Evolutionary conservation across 129 eudicot species (phyloP).

Genomic region (Chrysanthemum makinoi): DNA sequence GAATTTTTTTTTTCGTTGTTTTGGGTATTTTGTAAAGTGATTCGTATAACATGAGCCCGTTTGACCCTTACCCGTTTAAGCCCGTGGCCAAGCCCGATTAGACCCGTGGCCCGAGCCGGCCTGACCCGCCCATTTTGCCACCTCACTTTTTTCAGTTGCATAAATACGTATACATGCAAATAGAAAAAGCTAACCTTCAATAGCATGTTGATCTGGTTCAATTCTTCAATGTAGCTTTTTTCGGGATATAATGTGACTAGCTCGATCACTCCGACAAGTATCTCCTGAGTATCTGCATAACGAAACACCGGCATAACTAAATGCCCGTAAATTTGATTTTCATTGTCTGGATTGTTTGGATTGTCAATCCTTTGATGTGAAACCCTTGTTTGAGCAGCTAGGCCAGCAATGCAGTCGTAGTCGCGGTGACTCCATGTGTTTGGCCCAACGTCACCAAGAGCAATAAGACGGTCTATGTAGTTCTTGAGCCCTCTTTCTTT

Average conservation of each 20-base stretch:
- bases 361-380: neutral
- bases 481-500: neutral
- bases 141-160: neutral
- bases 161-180: neutral
- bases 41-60: no score
- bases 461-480: neutral
- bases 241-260: no score
- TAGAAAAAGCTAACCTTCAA: neutral
- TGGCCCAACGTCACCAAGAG: neutral
- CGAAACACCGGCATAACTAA: constrained; percentile 1
- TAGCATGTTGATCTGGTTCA: neutral
- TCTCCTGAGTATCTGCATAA: neutral
- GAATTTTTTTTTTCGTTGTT: no score
- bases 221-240: neutral
- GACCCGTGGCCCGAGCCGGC: no score
- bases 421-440: neutral
- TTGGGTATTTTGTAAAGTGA: no score
- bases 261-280: neutral
- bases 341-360: neutral
- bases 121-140: no score
- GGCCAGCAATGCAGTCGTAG: neutral
- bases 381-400: neutral
- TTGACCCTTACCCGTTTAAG: no score
- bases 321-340: neutral
- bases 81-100: no score